Conservation (phyloP, 345 rosid species). For the Turnera subulata region DNA sequence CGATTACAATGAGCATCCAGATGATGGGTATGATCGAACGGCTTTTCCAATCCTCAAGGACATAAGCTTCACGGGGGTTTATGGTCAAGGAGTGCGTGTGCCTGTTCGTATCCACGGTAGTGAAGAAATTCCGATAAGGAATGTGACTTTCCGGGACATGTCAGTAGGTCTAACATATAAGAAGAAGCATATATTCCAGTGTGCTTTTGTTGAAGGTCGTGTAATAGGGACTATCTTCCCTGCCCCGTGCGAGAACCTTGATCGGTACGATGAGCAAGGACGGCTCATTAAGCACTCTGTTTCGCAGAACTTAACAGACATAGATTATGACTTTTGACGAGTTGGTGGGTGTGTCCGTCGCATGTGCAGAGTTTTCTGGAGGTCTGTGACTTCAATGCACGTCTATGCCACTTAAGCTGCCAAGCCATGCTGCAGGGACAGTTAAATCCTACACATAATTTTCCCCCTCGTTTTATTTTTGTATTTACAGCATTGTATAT, state of each 20-base stretch:
- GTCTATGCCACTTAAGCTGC: too few species aligned
- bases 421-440: constrained; percentile 17
- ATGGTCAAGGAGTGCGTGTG: constrained; percentile 90
- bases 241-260: constrained; percentile 86
- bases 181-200: constrained; percentile 92
- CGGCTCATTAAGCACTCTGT: constrained; percentile 57
- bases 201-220: constrained; percentile 80
- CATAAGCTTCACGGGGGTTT: constrained; percentile 73
- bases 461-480: constrained; percentile 5
- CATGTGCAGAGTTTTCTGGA: constrained; percentile 5
- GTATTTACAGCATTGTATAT: constrained; percentile 19
- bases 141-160: constrained; percentile 78
- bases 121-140: constrained; percentile 73
- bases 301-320: constrained; percentile 70
- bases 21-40: constrained; percentile 66
- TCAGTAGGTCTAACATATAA: constrained; percentile 87
- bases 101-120: constrained; percentile 95
- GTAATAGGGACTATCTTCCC: constrained; percentile 88
- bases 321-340: constrained; percentile 69
- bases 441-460: constrained; percentile 1
- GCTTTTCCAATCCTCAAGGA: constrained; percentile 60
- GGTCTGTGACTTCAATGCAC: constrained; percentile 1
- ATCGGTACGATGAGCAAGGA: constrained; percentile 71
- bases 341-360: not conserved
- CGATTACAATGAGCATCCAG: constrained; percentile 95